phyloP scores from a whole-genome alignment of 495 filamentous ascomycete species.

The Trichoderma asperelloides region DNA sequence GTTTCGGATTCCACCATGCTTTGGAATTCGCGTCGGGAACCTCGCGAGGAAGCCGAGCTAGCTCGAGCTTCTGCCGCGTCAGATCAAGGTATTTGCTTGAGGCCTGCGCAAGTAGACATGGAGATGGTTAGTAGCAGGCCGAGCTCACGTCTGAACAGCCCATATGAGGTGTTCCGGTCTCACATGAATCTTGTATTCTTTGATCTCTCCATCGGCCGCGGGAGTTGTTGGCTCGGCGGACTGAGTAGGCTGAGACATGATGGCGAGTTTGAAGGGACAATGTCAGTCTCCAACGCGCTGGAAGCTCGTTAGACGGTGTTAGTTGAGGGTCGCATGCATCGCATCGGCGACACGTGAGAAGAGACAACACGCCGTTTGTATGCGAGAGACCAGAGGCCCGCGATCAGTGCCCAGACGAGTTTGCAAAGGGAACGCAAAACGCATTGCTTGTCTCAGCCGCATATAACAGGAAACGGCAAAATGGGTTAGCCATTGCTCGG shows the following conservation, averaged over 20 bases:
- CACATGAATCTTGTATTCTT: slow-evolving; percentile 43
- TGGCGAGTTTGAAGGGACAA: neutral
- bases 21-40: slow-evolving; percentile 27
- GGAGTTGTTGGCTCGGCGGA: slow-evolving; percentile 8
- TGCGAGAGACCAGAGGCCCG: too few species aligned
- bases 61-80: slow-evolving; percentile 45
- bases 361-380: neutral
- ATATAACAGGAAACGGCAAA: too few species aligned
- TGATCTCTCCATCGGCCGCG: slow-evolving; percentile 27
- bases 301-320: neutral
- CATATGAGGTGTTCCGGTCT: slow-evolving; percentile 14
- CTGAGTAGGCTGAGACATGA: slow-evolving; percentile 8
- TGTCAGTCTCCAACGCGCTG: neutral
- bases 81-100: slow-evolving; percentile 43
- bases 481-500: too few species aligned
- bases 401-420: too few species aligned
- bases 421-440: too few species aligned
- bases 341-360: neutral
- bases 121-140: neutral
- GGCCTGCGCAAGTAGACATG: slow-evolving; percentile 22
- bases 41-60: slow-evolving; percentile 46
- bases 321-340: neutral
- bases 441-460: too few species aligned
- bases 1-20: slow-evolving; percentile 41
- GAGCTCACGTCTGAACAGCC: too few species aligned